These are phyloP conservation scores for Trametes punicea DNA, from an alignment of 768 basidiomycete genomes.

Conservation along the genomic window DNA sequence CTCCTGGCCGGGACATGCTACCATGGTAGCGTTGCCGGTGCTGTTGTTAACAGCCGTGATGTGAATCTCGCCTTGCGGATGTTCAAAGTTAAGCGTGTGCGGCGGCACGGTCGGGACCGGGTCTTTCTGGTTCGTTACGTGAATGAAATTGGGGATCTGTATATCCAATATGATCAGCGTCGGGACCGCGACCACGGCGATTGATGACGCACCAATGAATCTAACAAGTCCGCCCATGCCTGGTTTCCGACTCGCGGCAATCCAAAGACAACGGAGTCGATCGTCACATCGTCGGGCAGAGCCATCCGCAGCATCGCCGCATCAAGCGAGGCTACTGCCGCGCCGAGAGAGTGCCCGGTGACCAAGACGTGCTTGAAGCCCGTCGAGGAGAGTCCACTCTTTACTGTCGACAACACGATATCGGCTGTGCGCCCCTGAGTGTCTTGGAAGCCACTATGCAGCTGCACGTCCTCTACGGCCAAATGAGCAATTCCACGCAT, in stretches of 20 bases:
- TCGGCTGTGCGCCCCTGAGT: conserved; percentile 29
- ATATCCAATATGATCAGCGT: not conserved
- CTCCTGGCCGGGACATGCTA: conserved; percentile 30
- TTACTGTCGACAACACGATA: conserved; percentile 26
- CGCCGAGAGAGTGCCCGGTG: conserved; percentile 32
- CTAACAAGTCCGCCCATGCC: conserved; percentile 30
- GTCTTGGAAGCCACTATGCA: conserved; percentile 30
- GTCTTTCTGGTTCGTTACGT: conserved; percentile 51
- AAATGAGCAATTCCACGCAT: not conserved
- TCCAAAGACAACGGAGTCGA: conserved; percentile 30
- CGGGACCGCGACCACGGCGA: no score
- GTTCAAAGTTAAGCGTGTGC: conserved; percentile 41
- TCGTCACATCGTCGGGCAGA: conserved; percentile 23
- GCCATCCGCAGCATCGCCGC: conserved; percentile 29
- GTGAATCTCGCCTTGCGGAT: conserved; percentile 39
- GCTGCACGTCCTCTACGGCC: conserved; percentile 16
- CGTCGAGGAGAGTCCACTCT: conserved; percentile 23
- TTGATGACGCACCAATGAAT: conserved; percentile 24
- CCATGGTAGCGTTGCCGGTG: conserved; percentile 21
- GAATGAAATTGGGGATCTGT: conserved; percentile 36
- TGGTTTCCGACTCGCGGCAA: conserved; percentile 33
- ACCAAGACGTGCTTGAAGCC: conserved; percentile 28
- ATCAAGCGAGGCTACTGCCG: conserved; percentile 33
- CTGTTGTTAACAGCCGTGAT: conserved; percentile 25
- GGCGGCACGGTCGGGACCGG: conserved; percentile 36